Base-by-base conservation (phyloP, 2,329 filamentous ascomycete species). In the Ascochyta koolunga region DNA sequence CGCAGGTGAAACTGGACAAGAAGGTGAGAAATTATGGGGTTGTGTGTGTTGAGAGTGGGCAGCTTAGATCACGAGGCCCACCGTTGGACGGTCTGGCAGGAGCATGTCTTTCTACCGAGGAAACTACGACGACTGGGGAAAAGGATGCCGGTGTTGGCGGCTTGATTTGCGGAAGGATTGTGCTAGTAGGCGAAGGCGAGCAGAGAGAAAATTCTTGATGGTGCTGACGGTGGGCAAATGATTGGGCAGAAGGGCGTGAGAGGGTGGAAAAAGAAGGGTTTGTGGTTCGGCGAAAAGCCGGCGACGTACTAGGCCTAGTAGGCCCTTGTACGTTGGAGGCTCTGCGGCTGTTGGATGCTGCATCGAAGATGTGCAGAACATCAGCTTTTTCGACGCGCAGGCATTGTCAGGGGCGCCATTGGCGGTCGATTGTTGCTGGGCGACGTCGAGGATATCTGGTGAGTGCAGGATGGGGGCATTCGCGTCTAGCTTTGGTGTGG, bases 281-380 rank as follows among this genome's bases (percentile, higher is more conserved):
- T 27, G 35, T 46, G 45, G 36, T 44, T 31, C 45, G 45, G 51
- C 45, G 45, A 50, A 37, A 50, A 37, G 27, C 35, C 45, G 51
- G 40, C 51, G n/a, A 39, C 21, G 4, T 9, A n/a, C n/a, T n/a
- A n/a, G n/a, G n/a, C n/a, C n/a, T n/a, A n/a, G n/a, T 27, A 27
- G 24, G 24, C 8, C 24, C 5, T 13, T 10, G 13, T 27, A 41
- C 39, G 45, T 54, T 54, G 49, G 51, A 50, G 51, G 51, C 51
- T 54, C 51, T 54, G 51, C 51, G 51, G 51, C 45, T 45, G 35
- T 25, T 16, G 51, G 40, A 41, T 31, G 45, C 41, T 54, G 51
- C 41, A 50, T 54, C 51, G 51, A 54, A 54, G 45, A 21, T 49
- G 35, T 49, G 51, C 40, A 46, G 51, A 54, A 50, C 35, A 54